Conservation (phyloP, 768 basidiomycete species). For the Podaxis sp. region DNA sequence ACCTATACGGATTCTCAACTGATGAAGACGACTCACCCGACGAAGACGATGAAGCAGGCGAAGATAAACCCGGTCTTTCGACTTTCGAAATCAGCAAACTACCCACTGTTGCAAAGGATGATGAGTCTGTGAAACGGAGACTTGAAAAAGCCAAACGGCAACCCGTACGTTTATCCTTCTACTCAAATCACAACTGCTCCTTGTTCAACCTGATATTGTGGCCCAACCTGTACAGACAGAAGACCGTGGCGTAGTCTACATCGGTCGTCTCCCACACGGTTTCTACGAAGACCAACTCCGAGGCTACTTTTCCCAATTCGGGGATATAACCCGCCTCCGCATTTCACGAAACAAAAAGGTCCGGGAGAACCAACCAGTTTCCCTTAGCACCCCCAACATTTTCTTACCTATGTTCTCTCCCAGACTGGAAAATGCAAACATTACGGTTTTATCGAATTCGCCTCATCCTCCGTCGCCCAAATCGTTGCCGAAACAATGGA, state of each 20-base stretch:
- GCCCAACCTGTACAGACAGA: constrained; percentile 28
- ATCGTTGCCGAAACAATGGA: constrained; percentile 99
- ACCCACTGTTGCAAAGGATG: constrained; percentile 87
- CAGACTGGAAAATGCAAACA: constrained; percentile 96
- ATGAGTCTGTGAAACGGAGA: constrained; percentile 67
- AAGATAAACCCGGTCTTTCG: constrained; percentile 30
- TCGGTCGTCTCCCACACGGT: constrained; percentile 92
- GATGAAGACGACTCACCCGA: constrained; percentile 80
- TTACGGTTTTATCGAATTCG: constrained; percentile 95
- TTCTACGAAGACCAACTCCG: constrained; percentile 96
- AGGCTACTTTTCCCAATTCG: constrained; percentile 94
- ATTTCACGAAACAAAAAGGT: constrained; percentile 94
- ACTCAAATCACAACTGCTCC: neutral
- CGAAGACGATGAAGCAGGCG: constrained; percentile 52
- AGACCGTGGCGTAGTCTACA: constrained; percentile 80
- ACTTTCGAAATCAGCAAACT: constrained; percentile 66
- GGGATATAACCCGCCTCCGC: constrained; percentile 80
- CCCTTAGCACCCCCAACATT: neutral
- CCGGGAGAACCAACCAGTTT: neutral
- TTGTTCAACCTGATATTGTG: constrained; percentile 1
- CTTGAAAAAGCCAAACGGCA: constrained; percentile 58
- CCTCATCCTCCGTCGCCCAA: constrained; percentile 81
- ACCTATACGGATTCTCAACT: constrained; percentile 70
- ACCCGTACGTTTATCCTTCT: constrained; percentile 45
- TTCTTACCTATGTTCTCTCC: neutral